phyloP scores from a whole-genome alignment of 257 asterid species.

The Ophiorrhiza pumila region DNA sequence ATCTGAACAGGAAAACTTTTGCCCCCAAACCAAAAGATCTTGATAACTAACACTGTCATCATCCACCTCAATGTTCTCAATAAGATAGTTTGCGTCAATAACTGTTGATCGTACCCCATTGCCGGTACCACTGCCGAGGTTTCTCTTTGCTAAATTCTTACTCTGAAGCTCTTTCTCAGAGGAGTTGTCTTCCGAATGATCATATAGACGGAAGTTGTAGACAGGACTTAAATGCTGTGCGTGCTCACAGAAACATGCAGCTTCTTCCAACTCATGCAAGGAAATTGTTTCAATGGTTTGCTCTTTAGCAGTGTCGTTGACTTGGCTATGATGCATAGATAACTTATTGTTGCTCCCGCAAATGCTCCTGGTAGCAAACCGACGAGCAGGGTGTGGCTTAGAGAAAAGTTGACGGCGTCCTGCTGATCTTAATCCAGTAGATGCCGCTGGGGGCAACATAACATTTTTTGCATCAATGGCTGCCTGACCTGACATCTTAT shows the following conservation, averaged over 20 bases:
- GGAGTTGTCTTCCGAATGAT: conserved; percentile 30
- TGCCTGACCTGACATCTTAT: conserved; percentile 90
- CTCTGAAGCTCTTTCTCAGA: conserved; percentile 31
- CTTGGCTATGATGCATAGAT: conserved; percentile 17
- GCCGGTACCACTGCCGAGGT: conserved; percentile 22
- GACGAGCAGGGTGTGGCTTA: conserved; percentile 86
- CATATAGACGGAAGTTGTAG: conserved; percentile 40
- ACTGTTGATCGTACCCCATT: conserved; percentile 30
- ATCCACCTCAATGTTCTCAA: conserved; percentile 60
- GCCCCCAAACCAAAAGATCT: conserved; percentile 76
- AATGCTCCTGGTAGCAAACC: conserved; percentile 25
- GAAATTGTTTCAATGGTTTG: conserved; percentile 32
- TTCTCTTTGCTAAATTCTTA: conserved; percentile 30
- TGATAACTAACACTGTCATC: conserved; percentile 75
- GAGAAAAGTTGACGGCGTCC: conserved; percentile 93
- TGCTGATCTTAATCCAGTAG: conserved; percentile 51
- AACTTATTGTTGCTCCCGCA: conserved; percentile 25
- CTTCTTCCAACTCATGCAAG: conserved; percentile 63
- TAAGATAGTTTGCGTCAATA: conserved; percentile 51
- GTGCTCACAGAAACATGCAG: conserved; percentile 71
- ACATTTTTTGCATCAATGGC: conserved; percentile 90
- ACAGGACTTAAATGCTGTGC: conserved; percentile 62
- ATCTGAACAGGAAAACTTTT: conserved; percentile 34
- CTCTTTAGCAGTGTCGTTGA: conserved; percentile 21
- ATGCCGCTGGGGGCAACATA: conserved; percentile 70